Percentiles rank a stretch among this genome's conserved stretches.
phyloP scores from a whole-genome alignment of 2,329 filamentous ascomycete genomes.

The Aspergillus sp. region DNA sequence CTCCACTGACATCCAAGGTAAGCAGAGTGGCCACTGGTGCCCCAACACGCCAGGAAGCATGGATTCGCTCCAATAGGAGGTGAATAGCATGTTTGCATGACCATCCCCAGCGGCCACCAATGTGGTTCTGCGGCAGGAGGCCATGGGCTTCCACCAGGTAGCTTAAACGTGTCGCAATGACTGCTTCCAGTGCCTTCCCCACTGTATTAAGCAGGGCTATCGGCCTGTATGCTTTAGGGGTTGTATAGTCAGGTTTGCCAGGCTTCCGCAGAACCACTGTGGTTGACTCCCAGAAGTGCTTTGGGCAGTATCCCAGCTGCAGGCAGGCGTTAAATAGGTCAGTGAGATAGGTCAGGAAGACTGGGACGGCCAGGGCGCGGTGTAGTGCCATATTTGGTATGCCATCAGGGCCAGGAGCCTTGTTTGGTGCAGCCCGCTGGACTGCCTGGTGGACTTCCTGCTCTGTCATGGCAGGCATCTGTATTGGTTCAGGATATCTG shows the following conservation, averaged over 20 bases:
- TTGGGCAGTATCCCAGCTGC: constrained; percentile 1
- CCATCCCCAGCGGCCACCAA: background rate
- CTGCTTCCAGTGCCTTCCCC: constrained; percentile 11
- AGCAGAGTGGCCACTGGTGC: background rate
- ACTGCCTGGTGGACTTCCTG: constrained; percentile 5
- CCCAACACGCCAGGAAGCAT: background rate
- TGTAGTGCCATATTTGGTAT: constrained; percentile 5
- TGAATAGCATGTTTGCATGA: constrained; percentile 1
- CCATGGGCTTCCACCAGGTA: constrained; percentile 8
- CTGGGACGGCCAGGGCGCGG: background rate
- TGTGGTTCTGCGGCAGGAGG: constrained; percentile 1
- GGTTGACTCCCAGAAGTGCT: constrained; percentile 1
- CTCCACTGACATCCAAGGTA: background rate
- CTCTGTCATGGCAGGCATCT: constrained; percentile 2
- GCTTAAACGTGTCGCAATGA: constrained; percentile 9
- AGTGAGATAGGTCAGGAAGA: background rate
- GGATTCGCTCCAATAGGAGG: background rate
- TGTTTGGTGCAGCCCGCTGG: background rate
- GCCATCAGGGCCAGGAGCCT: constrained; percentile 5
- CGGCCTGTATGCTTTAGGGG: constrained; percentile 10
- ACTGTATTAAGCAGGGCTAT: constrained; percentile 12
- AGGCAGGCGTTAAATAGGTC: constrained; percentile 2
- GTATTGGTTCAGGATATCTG: background rate
- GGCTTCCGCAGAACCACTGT: constrained; percentile 13
- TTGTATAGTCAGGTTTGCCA: constrained; percentile 12